Base-by-base conservation (phyloP, 129 eudicot genomes). In the Lactuca saligna region DNA sequence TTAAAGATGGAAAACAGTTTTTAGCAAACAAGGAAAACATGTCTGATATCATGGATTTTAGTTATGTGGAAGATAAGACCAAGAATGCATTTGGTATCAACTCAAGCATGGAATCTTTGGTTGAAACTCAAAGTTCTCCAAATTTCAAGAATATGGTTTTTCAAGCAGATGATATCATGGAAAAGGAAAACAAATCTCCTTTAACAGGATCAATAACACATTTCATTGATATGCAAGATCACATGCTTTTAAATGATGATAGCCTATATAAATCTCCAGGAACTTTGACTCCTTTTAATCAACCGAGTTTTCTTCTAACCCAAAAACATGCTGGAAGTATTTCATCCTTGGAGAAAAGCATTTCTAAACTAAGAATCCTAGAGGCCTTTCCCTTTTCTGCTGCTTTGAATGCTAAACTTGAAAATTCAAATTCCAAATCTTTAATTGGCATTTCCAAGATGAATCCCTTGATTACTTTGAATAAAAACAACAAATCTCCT, bases 321-420 rank as follows among this genome's bases (percentile, higher is more conserved):
- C 51, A 32, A 49, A 63, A 48, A 56, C 84, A 65, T 74, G 61
- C 14, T 15, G 69, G 57, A 44, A 79, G 81, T 56, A 29, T 78
- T 59, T 79, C 88, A 63, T 80, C 86, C 16, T 63, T 87, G 50
- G 83, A 63, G 71, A 86, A 79, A 81, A 86, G 98, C 84, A 87
- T 92, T 64, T 89, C 95, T 56, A 86, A 83, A 65, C 81, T 92
- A 31, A 79, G 82, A 77, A 57, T 62, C 41, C 88, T 88, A 59
- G 80, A 82, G 15, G 80, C 82, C 67, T 84, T 87, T 77, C 80
- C 95, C 7, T 81, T 84, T 67, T 73, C 86, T 79, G 79, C 84
- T 79, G 33, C 83, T 63, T 77, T 80, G 32, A 81, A 61, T 66
- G 78, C 82, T 46, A 83, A 79, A 83, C 66, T 85, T 72, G 78